A percentile compares a stretch with the other conserved stretches of the same genome.
Evolutionary conservation across 805 yeast genomes (phyloP).

Genomic region (Candida ascalaphidarum): DNA sequence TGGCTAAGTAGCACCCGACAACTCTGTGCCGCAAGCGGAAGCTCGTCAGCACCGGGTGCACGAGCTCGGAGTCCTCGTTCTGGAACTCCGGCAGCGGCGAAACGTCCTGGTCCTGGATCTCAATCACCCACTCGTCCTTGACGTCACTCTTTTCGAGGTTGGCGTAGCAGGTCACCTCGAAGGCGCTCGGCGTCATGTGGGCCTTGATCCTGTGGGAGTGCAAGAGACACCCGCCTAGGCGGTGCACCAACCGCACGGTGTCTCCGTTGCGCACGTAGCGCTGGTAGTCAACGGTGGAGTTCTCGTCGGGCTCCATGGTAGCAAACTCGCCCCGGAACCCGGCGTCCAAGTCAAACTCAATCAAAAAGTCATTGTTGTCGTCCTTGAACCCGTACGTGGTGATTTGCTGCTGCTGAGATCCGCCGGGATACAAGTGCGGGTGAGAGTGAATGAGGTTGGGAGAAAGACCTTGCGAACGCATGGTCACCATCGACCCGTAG

Average conservation of each 20-base stretch:
- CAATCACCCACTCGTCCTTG: constrained; percentile 88
- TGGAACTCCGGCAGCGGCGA: constrained; percentile 32
- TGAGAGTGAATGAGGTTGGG: constrained; percentile 85
- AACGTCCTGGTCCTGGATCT: constrained; percentile 57
- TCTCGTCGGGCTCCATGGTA: constrained; percentile 16
- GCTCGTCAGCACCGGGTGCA: constrained; percentile 73
- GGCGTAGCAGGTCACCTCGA: constrained; percentile 89
- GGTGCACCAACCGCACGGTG: constrained; percentile 64
- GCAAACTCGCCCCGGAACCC: constrained; percentile 19
- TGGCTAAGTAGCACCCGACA: constrained; percentile 71
- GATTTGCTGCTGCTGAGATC: constrained; percentile 89
- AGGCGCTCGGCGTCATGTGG: constrained; percentile 55
- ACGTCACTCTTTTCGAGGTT: constrained; percentile 60
- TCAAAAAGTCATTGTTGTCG: constrained; percentile 9
- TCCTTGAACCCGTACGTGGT: constrained; percentile 87
- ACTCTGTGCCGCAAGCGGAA: constrained; percentile 58
- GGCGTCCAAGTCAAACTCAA: constrained; percentile 35
- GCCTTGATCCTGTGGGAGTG: constrained; percentile 80
- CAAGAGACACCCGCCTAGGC: constrained; percentile 60
- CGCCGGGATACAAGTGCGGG: constrained; percentile 76
- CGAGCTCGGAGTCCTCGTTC: constrained; percentile 37
- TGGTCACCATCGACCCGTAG: constrained; percentile 52
- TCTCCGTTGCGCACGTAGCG: constrained; percentile 49
- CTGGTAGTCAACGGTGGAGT: constrained; percentile 9
- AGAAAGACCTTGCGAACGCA: constrained; percentile 64